These are phyloP conservation scores for Boletus fagicola DNA, from an alignment of 768 basidiomycete species.

Conservation along the genomic window DNA sequence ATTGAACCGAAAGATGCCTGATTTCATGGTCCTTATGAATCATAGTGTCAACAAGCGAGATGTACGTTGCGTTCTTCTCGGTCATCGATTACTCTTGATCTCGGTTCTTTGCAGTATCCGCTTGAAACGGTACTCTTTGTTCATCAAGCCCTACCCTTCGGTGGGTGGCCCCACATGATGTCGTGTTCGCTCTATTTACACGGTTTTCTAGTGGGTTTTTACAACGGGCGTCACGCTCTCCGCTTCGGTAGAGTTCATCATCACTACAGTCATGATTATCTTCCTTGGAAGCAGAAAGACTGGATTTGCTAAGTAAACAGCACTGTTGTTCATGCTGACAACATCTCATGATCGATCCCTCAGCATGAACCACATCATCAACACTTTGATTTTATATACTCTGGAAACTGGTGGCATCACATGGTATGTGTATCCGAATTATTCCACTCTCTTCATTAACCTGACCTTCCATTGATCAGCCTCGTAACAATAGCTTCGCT, in stretches of 20 bases:
- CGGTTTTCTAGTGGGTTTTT: constrained; percentile 29
- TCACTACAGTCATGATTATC: constrained; percentile 30
- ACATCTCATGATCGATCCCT: background rate
- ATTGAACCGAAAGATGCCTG: background rate
- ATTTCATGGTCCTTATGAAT: background rate
- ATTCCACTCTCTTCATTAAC: background rate
- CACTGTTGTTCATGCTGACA: background rate
- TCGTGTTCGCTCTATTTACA: background rate
- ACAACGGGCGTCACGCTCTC: constrained; percentile 32
- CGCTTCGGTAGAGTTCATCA: constrained; percentile 35
- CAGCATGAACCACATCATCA: constrained; percentile 50
- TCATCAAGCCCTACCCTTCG: constrained; percentile 32
- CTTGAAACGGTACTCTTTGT: constrained; percentile 29
- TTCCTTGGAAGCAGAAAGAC: constrained; percentile 35
- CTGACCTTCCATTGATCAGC: constrained; percentile 12
- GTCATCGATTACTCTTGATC: rapidly evolving
- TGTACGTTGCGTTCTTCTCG: constrained; percentile 15
- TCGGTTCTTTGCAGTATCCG: constrained; percentile 18
- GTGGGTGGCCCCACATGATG: constrained; percentile 5
- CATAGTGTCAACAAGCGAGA: constrained; percentile 33
- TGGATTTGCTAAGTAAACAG: constrained; percentile 28
- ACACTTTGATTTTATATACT: constrained; percentile 49
- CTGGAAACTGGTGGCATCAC: constrained; percentile 54
- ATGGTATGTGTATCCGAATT: constrained; percentile 25
- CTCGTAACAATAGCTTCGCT: constrained; percentile 34